Conservation (phyloP, 768 basidiomycete species). For the Obba rivulosa region DNA sequence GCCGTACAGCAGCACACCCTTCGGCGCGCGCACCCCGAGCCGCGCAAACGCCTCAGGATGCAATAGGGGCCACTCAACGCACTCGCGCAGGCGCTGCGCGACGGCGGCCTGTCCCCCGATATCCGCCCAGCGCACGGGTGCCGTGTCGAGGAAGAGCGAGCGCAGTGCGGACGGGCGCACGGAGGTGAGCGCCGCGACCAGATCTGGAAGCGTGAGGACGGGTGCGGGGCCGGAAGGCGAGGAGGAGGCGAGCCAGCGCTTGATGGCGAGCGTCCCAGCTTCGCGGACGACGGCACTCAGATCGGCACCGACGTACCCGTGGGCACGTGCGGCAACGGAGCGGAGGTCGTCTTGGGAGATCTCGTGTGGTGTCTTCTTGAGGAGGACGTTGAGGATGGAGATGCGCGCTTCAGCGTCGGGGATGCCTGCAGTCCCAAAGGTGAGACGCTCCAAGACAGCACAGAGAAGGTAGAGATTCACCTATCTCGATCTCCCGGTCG, state of each 20-base stretch:
- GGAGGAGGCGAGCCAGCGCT: slow-evolving; percentile 55
- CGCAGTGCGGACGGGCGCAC: slow-evolving; percentile 94
- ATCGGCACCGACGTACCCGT: slow-evolving; percentile 98
- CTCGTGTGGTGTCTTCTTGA: slow-evolving; percentile 73
- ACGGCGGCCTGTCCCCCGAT: slow-evolving; percentile 83
- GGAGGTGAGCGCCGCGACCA: slow-evolving; percentile 63
- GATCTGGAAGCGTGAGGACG: slow-evolving; percentile 54
- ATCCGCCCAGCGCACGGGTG: slow-evolving; percentile 77
- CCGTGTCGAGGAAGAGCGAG: slow-evolving; percentile 84
- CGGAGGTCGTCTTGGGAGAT: slow-evolving; percentile 58
- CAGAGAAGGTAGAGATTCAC: slow-evolving; percentile 33
- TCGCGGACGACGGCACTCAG: slow-evolving; percentile 88
- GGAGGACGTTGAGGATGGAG: slow-evolving; percentile 82
- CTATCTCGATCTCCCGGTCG: slow-evolving; percentile 94
- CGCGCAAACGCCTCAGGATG: slow-evolving; percentile 85
- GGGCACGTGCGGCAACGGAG: slow-evolving; percentile 68
- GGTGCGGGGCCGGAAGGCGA: slow-evolving; percentile 12
- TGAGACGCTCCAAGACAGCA: neutral
- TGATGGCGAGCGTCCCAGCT: slow-evolving; percentile 89
- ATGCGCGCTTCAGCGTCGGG: slow-evolving; percentile 83
- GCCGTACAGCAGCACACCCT: slow-evolving; percentile 88
- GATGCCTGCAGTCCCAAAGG: slow-evolving; percentile 48
- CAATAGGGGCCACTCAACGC: slow-evolving; percentile 91
- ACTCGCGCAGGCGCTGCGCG: slow-evolving; percentile 84
- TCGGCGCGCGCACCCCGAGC: slow-evolving; percentile 82